phyloP scores from a whole-genome alignment of 2,329 filamentous ascomycete species.

The Aspergillus pseudoterreus region DNA sequence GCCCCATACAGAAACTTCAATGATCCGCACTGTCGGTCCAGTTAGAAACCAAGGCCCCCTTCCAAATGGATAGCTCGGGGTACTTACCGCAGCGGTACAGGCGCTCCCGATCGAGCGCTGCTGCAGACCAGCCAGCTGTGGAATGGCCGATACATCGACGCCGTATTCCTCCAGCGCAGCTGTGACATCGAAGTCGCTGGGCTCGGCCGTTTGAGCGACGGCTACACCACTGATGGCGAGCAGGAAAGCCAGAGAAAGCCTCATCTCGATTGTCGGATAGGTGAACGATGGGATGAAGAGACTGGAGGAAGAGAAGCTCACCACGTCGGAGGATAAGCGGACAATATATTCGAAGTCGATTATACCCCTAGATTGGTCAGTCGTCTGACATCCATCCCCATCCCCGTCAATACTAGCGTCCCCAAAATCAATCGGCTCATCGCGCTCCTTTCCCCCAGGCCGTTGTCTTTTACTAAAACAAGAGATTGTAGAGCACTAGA shows the following conservation, averaged over 20 bases:
- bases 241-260: background rate
- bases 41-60: background rate
- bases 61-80: background rate
- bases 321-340: too few species aligned
- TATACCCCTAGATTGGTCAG: too few species aligned
- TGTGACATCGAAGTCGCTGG: background rate
- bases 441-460: background rate
- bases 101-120: background rate
- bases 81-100: constrained; percentile 1
- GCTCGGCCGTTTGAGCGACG: background rate
- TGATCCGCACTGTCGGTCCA: background rate
- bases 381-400: too few species aligned
- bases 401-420: too few species aligned
- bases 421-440: too few species aligned
- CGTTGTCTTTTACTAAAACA: background rate
- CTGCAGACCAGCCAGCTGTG: background rate
- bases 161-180: background rate
- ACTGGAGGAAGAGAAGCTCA: background rate
- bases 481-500: background rate
- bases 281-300: background rate
- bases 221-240: background rate
- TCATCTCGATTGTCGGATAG: background rate
- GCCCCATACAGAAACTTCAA: constrained; percentile 10
- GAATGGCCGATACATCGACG: constrained; percentile 1
- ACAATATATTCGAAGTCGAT: too few species aligned